These are phyloP conservation scores for Arxiozyma telluris DNA, from an alignment of 1,139 yeast species.

Conservation along the genomic window DNA sequence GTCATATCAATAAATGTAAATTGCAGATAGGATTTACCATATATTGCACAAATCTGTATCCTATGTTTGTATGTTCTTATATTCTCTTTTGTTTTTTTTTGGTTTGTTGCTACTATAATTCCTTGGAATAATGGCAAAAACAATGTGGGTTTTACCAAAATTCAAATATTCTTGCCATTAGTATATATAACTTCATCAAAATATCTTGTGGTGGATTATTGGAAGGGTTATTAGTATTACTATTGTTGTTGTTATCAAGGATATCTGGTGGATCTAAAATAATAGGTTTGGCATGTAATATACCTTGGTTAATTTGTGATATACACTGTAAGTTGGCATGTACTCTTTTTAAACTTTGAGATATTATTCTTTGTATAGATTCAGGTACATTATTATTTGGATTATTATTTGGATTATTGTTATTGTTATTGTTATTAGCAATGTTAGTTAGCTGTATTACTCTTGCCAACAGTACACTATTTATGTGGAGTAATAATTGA, in stretches of 20 bases:
- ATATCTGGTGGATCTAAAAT: constrained; percentile 24
- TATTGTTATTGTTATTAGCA: constrained; percentile 9
- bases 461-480: constrained; percentile 26
- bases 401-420: constrained; percentile 7
- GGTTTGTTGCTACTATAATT: background rate
- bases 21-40: too few species aligned
- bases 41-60: background rate
- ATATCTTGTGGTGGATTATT: constrained; percentile 26
- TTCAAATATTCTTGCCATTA: constrained; percentile 29
- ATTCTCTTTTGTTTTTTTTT: too few species aligned
- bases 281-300: constrained; percentile 21
- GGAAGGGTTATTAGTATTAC: background rate
- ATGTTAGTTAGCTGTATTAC: constrained; percentile 20
- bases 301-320: constrained; percentile 29
- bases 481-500: constrained; percentile 29
- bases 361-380: constrained; percentile 14
- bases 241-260: constrained; percentile 17
- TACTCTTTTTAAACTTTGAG: constrained; percentile 27
- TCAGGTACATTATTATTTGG: constrained; percentile 7
- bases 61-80: background rate
- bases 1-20: too few species aligned
- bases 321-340: constrained; percentile 31
- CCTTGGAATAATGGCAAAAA: background rate
- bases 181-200: constrained; percentile 26
- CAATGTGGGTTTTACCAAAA: constrained; percentile 18